Percentiles rank a stretch among this genome's conserved stretches.
Evolutionary conservation across 139 green algal species (phyloP).

Genomic region (Tetraselmis chui): DNA sequence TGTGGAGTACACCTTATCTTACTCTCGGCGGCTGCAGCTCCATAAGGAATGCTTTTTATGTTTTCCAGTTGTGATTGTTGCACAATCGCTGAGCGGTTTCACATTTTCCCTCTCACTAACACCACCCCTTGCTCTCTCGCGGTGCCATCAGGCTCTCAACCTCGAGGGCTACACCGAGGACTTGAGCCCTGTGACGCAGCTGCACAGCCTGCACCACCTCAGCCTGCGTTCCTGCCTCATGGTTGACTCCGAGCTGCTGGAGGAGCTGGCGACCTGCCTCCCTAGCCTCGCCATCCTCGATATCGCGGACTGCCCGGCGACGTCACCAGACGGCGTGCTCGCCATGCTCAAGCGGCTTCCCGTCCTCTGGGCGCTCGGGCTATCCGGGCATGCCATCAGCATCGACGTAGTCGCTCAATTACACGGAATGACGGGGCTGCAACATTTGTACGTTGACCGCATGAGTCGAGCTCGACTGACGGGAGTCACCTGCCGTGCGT

Average conservation of each 20-base stretch:
- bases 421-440: neutral
- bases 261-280: neutral
- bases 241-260: neutral
- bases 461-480: neutral
- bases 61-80: no score
- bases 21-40: no score
- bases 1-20: no score
- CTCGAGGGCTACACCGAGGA: neutral
- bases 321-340: neutral
- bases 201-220: neutral
- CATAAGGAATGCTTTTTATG: no score
- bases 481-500: neutral
- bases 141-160: neutral
- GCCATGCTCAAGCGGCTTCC: neutral
- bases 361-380: neutral
- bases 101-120: no score
- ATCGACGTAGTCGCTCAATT: neutral
- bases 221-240: neutral
- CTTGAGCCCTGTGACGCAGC: neutral
- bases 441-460: neutral
- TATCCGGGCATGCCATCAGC: neutral
- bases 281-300: neutral
- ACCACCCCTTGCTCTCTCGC: no score
- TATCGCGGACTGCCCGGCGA: neutral
- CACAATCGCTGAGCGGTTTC: no score